Evolutionary conservation across 2,329 filamentous ascomycete genomes (phyloP).

Genomic region (Alternaria sp.): DNA sequence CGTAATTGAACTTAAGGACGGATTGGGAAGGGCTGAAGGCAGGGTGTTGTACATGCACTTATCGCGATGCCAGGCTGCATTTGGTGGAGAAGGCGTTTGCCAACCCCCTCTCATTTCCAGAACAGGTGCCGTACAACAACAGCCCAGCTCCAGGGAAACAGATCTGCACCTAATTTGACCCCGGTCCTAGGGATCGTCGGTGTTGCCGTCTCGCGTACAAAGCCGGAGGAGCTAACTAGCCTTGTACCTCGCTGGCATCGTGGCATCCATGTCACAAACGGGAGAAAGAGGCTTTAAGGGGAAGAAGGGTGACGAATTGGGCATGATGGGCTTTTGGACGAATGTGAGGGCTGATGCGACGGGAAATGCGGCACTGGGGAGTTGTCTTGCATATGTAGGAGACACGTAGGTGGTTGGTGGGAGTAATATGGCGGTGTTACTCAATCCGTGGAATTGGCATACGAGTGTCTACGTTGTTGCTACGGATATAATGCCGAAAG

Average conservation of each 20-base stretch:
- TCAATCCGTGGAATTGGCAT: neutral
- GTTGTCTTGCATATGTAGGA: conserved; percentile 18
- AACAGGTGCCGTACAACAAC: neutral
- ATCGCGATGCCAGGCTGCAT: neutral
- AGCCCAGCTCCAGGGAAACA: conserved; percentile 7
- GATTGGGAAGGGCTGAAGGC: neutral
- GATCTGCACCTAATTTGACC: conserved; percentile 7
- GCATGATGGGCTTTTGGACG: conserved; percentile 15
- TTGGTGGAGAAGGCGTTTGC: neutral
- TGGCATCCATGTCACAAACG: conserved; percentile 20
- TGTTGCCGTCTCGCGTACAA: conserved; percentile 22
- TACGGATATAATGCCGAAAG: neutral
- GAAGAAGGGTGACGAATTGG: conserved; percentile 16
- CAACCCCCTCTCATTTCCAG: neutral
- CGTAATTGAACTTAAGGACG: neutral
- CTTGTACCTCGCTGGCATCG: conserved; percentile 8
- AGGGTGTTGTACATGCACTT: neutral
- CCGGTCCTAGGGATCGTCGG: conserved; percentile 16
- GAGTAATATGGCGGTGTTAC: conserved; percentile 8
- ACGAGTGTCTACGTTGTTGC: neutral
- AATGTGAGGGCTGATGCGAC: conserved; percentile 19
- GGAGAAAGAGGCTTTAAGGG: conserved; percentile 15
- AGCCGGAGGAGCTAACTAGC: conserved; percentile 1
- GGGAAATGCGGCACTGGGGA: conserved; percentile 22
- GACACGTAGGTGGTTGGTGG: conserved; percentile 21